Conservation (phyloP, 164 flowering plant species). For the Nymphaea thermarum region DNA sequence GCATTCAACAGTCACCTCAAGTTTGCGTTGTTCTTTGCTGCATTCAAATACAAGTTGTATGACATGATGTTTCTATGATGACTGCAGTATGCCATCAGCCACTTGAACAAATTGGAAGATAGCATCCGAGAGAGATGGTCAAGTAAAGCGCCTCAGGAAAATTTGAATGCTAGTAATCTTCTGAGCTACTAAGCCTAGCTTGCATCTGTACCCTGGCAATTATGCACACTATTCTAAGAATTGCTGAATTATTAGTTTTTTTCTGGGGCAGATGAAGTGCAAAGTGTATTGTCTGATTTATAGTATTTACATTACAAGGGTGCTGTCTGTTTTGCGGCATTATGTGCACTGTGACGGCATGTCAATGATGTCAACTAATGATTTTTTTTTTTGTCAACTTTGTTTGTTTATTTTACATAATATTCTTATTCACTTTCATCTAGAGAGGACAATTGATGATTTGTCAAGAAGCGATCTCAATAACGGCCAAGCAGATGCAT, state of each 20-base stretch:
- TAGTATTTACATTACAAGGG: no score
- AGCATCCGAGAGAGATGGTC: slow-evolving; percentile 83
- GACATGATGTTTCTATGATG: slow-evolving; percentile 2
- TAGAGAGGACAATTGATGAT: slow-evolving; percentile 29
- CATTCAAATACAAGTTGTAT: neutral
- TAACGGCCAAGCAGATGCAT: slow-evolving; percentile 37
- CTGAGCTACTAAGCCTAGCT: neutral
- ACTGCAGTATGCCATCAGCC: slow-evolving; percentile 82
- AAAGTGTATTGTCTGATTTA: no score
- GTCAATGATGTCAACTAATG: no score
- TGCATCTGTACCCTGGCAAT: neutral
- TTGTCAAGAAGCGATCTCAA: slow-evolving; percentile 30
- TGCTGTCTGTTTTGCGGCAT: no score
- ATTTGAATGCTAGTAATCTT: slow-evolving; percentile 31
- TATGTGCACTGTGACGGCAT: no score
- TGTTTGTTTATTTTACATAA: no score
- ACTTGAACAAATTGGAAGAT: slow-evolving; percentile 82
- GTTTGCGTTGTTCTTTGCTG: neutral
- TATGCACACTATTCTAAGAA: no score
- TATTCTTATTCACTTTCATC: neutral
- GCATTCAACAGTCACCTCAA: no score
- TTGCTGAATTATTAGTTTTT: no score
- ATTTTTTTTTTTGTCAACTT: no score
- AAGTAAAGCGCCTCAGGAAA: slow-evolving; percentile 45
- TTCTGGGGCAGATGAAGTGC: no score